A percentile compares a stretch with the other conserved stretches of the same genome.
Evolutionary conservation across 2,329 filamentous ascomycete genomes (phyloP).

Genomic region (Rasamsonia emersonii): DNA sequence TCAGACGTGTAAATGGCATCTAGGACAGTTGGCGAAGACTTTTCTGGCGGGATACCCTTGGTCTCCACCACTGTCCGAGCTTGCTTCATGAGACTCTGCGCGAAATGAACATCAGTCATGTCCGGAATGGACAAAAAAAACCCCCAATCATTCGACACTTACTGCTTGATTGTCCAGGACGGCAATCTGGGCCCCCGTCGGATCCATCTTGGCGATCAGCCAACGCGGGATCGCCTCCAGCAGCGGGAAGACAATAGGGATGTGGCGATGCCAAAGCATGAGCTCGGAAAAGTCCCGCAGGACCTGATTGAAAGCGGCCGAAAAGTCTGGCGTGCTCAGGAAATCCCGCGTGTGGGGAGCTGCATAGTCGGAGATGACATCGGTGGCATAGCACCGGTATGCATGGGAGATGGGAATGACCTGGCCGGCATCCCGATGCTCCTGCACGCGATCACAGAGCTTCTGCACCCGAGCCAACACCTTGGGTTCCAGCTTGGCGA

Average conservation of each 20-base stretch:
- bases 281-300: conserved; percentile 9
- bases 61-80: conserved; percentile 8
- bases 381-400: conserved; percentile 9
- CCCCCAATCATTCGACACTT: neutral
- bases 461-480: conserved; percentile 21
- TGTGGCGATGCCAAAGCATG: conserved; percentile 9
- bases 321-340: conserved; percentile 8
- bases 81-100: conserved; percentile 6
- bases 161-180: conserved; percentile 10
- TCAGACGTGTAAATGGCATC: conserved; percentile 9
- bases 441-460: conserved; percentile 9
- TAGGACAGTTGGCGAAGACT: conserved; percentile 7
- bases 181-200: conserved; percentile 8
- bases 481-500: conserved; percentile 26
- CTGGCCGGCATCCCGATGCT: neutral
- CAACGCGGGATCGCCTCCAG: conserved; percentile 7
- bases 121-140: neutral
- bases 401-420: conserved; percentile 7
- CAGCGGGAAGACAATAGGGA: conserved; percentile 8
- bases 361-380: conserved; percentile 10
- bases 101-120: neutral
- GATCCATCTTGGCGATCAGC: conserved; percentile 6
- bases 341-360: conserved; percentile 8
- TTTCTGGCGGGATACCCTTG: conserved; percentile 6
- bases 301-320: conserved; percentile 6